Evolutionary conservation across 2,329 filamentous ascomycete genomes (phyloP).

Genomic region (Fusarium euwallaceae): DNA sequence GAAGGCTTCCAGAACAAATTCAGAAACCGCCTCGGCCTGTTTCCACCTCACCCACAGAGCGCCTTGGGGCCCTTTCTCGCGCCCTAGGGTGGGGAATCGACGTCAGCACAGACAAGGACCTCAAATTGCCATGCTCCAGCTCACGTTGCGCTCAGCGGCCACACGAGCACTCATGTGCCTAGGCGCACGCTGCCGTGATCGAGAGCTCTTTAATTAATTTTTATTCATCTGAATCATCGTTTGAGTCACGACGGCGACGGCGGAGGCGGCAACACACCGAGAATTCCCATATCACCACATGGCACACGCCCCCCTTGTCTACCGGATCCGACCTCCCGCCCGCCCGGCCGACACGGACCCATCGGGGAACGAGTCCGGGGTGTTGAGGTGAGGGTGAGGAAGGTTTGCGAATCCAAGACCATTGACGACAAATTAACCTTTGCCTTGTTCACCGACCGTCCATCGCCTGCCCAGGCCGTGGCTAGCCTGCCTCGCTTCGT

Average conservation of each 20-base stretch:
- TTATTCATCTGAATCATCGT: constrained; percentile 17
- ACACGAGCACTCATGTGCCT: constrained; percentile 6
- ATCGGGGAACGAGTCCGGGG: constrained; percentile 40
- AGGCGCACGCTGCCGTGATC: constrained; percentile 1
- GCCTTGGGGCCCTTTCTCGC: constrained; percentile 4
- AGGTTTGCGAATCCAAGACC: constrained; percentile 20
- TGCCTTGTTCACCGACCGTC: constrained; percentile 15
- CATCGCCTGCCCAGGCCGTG: constrained; percentile 2
- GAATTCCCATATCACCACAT: constrained; percentile 11
- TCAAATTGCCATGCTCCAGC: constrained; percentile 19
- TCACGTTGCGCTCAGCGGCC: constrained; percentile 20
- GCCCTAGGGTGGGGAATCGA: constrained; percentile 21
- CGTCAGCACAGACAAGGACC: constrained; percentile 17
- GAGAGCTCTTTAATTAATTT: constrained; percentile 18
- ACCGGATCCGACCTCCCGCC: constrained; percentile 37
- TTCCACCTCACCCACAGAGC: constrained; percentile 22
- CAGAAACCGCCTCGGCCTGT: constrained; percentile 26
- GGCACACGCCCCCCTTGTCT: constrained; percentile 27
- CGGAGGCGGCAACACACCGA: constrained; percentile 1
- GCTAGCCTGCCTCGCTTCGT: constrained; percentile 22
- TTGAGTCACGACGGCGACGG: constrained; percentile 30
- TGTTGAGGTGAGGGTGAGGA: constrained; percentile 9
- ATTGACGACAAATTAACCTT: constrained; percentile 10
- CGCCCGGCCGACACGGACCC: constrained; percentile 37
- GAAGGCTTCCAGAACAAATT: constrained; percentile 45